A percentile compares a stretch with the other conserved stretches of the same genome.
Evolutionary conservation across 2,329 filamentous ascomycete genomes (phyloP).

Genomic region (Neurospora sp.): DNA sequence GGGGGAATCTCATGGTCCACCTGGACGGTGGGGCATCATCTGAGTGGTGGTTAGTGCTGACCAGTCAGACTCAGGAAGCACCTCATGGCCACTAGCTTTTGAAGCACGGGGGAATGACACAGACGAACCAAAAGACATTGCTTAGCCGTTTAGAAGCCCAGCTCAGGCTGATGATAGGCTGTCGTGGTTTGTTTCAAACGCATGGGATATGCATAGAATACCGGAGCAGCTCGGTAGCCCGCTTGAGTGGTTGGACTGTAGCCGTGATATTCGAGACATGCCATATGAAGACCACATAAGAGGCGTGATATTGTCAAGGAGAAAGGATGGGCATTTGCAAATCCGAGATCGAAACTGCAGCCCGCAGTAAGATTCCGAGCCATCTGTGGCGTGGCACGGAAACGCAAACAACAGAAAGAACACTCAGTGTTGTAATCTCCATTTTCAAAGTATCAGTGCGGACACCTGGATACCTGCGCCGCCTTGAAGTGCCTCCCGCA

Average conservation of each 20-base stretch:
- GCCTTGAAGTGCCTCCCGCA: too few species aligned
- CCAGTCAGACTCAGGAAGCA: slow-evolving; percentile 27
- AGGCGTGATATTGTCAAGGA: neutral
- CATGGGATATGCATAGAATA: neutral
- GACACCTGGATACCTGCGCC: too few species aligned
- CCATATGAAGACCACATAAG: neutral
- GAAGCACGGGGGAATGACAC: slow-evolving; percentile 27
- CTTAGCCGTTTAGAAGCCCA: slow-evolving; percentile 12
- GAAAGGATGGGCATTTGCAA: neutral
- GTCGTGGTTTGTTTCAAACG: slow-evolving; percentile 5
- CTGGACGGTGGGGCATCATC: slow-evolving; percentile 8
- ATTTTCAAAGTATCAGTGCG: too few species aligned
- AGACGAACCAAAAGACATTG: neutral
- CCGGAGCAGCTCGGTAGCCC: neutral
- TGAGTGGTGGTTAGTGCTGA: slow-evolving; percentile 12
- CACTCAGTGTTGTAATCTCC: too few species aligned
- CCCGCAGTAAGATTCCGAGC: neutral
- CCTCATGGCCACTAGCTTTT: slow-evolving; percentile 26
- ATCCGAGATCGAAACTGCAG: neutral
- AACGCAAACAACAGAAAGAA: neutral
- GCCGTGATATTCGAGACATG: neutral
- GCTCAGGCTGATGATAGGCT: slow-evolving; percentile 22
- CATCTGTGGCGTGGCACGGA: neutral
- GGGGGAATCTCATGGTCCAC: slow-evolving; percentile 16
- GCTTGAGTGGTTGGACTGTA: neutral